Conservation (phyloP, 1,284 basidiomycete species). For the Ustilago loliicola region DNA sequence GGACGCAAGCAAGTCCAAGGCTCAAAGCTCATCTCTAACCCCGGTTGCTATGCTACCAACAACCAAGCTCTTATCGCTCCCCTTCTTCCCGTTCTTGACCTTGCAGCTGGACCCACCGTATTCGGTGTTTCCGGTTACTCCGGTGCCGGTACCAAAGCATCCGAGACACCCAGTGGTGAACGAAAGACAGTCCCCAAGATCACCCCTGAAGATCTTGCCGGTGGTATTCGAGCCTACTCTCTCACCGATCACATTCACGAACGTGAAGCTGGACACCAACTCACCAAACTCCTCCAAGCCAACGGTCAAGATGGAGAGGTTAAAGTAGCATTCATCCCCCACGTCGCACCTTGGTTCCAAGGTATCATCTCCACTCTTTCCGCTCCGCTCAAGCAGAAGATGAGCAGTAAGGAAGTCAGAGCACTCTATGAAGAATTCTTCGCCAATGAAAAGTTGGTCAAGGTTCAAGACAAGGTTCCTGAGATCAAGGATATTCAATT, state of each 20-base stretch:
- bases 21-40: conserved; percentile 91
- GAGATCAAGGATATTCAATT: conserved; percentile 81
- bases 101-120: conserved; percentile 75
- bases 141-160: conserved; percentile 88
- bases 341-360: conserved; percentile 93
- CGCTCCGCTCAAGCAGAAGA: conserved; percentile 79
- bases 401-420: conserved; percentile 80
- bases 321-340: conserved; percentile 87
- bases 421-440: conserved; percentile 86
- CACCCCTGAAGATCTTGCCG: conserved; percentile 79
- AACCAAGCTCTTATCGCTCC: conserved; percentile 92
- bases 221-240: conserved; percentile 85
- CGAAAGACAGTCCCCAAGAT: conserved; percentile 83
- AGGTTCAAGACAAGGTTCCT: conserved; percentile 80
- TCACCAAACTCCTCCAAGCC: conserved; percentile 75
- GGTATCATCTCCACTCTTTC: conserved; percentile 91
- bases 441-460: conserved; percentile 79
- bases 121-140: conserved; percentile 95
- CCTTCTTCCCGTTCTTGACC: conserved; percentile 76
- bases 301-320: conserved; percentile 69
- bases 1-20: conserved; percentile 79
- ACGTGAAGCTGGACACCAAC: conserved; percentile 88
- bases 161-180: conserved; percentile 37
- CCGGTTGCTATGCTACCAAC: conserved; percentile 96
- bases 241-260: conserved; percentile 99